These are phyloP conservation scores for Fabrea salina DNA, from an alignment of 169 alveolate genomes.

Conservation along the genomic window DNA sequence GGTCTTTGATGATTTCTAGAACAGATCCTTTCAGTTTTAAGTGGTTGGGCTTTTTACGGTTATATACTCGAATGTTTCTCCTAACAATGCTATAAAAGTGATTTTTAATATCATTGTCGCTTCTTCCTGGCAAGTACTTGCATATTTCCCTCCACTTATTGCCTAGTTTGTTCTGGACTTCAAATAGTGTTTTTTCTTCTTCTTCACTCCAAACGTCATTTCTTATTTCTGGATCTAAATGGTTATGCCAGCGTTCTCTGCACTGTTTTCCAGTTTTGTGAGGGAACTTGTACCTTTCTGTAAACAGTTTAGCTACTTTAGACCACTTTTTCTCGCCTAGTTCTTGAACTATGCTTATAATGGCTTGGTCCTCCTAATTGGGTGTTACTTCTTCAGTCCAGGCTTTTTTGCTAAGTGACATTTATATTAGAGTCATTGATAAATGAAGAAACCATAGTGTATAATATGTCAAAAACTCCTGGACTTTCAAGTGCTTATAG, in stretches of 20 bases:
- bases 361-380: not conserved
- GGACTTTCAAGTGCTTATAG: no score
- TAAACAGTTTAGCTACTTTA: not conserved
- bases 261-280: conserved; percentile 68
- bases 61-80: not conserved
- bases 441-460: no score
- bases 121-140: conserved; percentile 69
- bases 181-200: conserved; percentile 62
- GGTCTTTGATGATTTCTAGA: not conserved
- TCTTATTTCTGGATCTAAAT: conserved; percentile 53
- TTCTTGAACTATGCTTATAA: not conserved
- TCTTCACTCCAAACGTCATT: conserved; percentile 58
- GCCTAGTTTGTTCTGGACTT: conserved; percentile 31
- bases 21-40: not conserved
- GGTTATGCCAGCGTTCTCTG: conserved; percentile 71
- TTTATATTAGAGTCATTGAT: no score
- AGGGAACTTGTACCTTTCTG: conserved; percentile 8
- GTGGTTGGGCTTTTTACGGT: not conserved
- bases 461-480: no score
- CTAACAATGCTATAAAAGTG: conserved; percentile 50
- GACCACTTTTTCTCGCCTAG: conserved; percentile 3
- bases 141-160: conserved; percentile 77
- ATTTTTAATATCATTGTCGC: conserved; percentile 76
- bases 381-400: not conserved
- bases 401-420: no score